Conservation (phyloP, 805 yeast species). For the Candida yuanshanica region DNA sequence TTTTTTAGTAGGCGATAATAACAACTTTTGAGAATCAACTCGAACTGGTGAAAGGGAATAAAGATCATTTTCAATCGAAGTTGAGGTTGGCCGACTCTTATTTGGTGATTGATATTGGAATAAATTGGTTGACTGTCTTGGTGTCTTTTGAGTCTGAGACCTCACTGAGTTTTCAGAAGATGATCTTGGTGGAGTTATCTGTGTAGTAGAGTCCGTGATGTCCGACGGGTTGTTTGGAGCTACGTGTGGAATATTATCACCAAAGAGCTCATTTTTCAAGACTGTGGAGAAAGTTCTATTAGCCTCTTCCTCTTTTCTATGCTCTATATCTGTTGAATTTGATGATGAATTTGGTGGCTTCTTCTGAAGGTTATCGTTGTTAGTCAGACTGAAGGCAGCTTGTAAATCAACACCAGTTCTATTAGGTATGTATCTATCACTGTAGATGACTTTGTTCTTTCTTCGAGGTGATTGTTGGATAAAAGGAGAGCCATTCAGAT, state of each 20-base stretch:
- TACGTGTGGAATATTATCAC: constrained; percentile 63
- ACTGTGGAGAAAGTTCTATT: constrained; percentile 82
- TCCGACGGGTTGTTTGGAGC: constrained; percentile 14
- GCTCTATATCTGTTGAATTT: constrained; percentile 49
- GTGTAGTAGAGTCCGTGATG: constrained; percentile 27
- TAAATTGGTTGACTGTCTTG: constrained; percentile 44
- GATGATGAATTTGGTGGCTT: constrained; percentile 24
- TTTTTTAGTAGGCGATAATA: constrained; percentile 78
- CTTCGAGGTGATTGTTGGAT: constrained; percentile 28
- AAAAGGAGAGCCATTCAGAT: constrained; percentile 9
- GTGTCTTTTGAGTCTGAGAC: constrained; percentile 27
- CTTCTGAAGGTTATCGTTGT: constrained; percentile 11
- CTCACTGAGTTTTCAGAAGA: constrained; percentile 16
- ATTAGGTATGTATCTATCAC: constrained; percentile 85
- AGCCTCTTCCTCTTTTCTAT: constrained; percentile 72
- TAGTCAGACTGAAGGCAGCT: constrained; percentile 48
- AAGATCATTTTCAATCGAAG: constrained; percentile 63
- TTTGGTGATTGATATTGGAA: constrained; percentile 73
- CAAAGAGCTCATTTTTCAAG: constrained; percentile 84
- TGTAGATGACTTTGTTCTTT: constrained; percentile 46
- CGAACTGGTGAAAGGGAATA: constrained; percentile 85
- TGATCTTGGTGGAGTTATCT: constrained; percentile 29
- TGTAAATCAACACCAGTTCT: constrained; percentile 83
- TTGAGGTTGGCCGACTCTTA: constrained; percentile 51
- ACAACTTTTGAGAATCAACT: constrained; percentile 73